Conservation (phyloP, 805 yeast genomes). For the Ogataea minuta region DNA sequence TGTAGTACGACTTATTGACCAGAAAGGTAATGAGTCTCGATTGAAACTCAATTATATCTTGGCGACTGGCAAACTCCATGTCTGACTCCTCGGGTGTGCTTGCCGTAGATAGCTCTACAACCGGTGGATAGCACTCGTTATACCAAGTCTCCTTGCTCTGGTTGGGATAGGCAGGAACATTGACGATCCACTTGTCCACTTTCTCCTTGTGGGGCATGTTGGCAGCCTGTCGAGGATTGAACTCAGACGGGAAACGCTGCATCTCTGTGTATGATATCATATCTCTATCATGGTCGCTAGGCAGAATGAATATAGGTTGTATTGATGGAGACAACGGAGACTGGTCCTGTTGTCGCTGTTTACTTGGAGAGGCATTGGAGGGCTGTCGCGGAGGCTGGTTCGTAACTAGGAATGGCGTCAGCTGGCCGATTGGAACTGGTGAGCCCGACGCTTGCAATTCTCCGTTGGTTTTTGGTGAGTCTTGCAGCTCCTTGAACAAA, state of each 20-base stretch:
- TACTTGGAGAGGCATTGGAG: constrained; percentile 15
- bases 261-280: constrained; percentile 9
- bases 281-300: constrained; percentile 16
- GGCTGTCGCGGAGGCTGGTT: constrained; percentile 16
- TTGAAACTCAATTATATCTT: constrained; percentile 53
- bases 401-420: constrained; percentile 18
- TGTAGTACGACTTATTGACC: constrained; percentile 39
- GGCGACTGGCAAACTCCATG: constrained; percentile 36
- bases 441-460: constrained; percentile 16
- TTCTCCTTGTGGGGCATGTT: constrained; percentile 69
- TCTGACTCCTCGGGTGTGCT: constrained; percentile 23
- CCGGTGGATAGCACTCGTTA: constrained; percentile 51
- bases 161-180: constrained; percentile 48
- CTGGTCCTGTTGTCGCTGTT: constrained; percentile 16
- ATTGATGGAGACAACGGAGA: constrained; percentile 15
- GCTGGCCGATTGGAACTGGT: constrained; percentile 18
- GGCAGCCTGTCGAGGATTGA: constrained; percentile 60
- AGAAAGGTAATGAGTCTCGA: constrained; percentile 49
- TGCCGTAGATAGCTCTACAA: constrained; percentile 33
- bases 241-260: constrained; percentile 42
- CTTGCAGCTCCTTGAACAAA: constrained; percentile 15
- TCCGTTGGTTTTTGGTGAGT: constrained; percentile 13
- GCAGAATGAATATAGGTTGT: constrained; percentile 19
- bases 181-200: constrained; percentile 60
- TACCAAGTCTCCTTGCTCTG: constrained; percentile 30